These are phyloP conservation scores for Lathyrus sativus DNA, from an alignment of 306 rosid species.

Conservation along the genomic window DNA sequence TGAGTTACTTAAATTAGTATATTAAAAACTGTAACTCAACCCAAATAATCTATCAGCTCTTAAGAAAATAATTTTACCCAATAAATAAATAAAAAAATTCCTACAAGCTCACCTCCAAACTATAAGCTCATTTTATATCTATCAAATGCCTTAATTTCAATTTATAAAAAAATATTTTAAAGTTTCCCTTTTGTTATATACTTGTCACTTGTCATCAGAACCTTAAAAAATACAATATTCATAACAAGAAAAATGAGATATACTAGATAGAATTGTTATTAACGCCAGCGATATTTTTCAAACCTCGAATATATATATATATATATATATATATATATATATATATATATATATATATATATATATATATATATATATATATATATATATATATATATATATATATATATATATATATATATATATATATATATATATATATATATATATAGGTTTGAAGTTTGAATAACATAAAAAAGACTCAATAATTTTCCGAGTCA, in stretches of 20 bases:
- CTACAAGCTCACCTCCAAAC: too few relatives aligned
- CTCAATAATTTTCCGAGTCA: conserved; percentile 18
- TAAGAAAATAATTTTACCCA: too few relatives aligned
- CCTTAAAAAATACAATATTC: neutral
- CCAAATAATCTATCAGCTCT: too few relatives aligned
- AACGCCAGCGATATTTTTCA: conserved; percentile 15
- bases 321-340: too few relatives aligned
- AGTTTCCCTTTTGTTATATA: neutral
- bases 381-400: too few relatives aligned
- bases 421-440: neutral
- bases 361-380: neutral
- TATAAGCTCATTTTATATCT: too few relatives aligned
- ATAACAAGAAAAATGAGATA: neutral
- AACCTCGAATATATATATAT: neutral
- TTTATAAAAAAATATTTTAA: neutral
- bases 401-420: neutral
- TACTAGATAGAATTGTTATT: neutral
- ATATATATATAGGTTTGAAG: too few relatives aligned
- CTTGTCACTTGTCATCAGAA: neutral
- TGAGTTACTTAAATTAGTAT: too few relatives aligned
- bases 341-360: too few relatives aligned
- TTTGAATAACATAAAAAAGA: neutral
- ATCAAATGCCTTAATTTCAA: neutral
- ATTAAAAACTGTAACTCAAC: too few relatives aligned
- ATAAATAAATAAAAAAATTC: too few relatives aligned